phyloP scores from a whole-genome alignment of 441 rosid species.

The Adansonia gregorii region DNA sequence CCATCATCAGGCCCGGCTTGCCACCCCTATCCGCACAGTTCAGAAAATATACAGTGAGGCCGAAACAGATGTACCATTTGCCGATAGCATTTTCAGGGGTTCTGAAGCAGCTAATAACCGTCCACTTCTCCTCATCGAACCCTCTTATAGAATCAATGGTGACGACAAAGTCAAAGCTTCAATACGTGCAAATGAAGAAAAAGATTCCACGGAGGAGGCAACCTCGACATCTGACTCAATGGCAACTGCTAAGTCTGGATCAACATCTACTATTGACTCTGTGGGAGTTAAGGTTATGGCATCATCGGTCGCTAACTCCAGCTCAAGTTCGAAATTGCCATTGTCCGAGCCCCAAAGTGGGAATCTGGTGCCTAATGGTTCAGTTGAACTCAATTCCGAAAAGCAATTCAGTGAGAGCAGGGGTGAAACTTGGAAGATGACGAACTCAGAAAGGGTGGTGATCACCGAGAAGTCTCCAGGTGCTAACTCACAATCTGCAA shows the following conservation, averaged over 20 bases:
- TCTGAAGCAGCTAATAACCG: slow-evolving; percentile 48
- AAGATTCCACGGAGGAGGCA: slow-evolving; percentile 43
- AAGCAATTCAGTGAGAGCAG: slow-evolving; percentile 35
- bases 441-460: slow-evolving; percentile 8
- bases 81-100: slow-evolving; percentile 48
- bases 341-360: slow-evolving; percentile 30
- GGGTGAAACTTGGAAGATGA: slow-evolving; percentile 33
- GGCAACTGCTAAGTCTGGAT: slow-evolving; percentile 37
- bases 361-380: slow-evolving; percentile 20
- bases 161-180: slow-evolving; percentile 59
- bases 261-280: slow-evolving; percentile 34
- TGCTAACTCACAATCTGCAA: slow-evolving; percentile 30
- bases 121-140: slow-evolving; percentile 57
- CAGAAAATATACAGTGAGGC: slow-evolving; percentile 60
- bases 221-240: slow-evolving; percentile 37
- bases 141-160: slow-evolving; percentile 53
- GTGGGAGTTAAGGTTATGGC: slow-evolving; percentile 42
- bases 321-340: slow-evolving; percentile 34
- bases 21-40: slow-evolving; percentile 72
- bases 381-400: slow-evolving; percentile 35
- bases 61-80: slow-evolving; percentile 54
- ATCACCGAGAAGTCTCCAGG: slow-evolving; percentile 30
- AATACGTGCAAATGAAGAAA: slow-evolving; percentile 52
- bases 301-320: slow-evolving; percentile 13
- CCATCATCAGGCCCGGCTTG: slow-evolving; percentile 70